Conservation (phyloP, 352 stramenopile genomes). For the Phytophthora fragariae region DNA sequence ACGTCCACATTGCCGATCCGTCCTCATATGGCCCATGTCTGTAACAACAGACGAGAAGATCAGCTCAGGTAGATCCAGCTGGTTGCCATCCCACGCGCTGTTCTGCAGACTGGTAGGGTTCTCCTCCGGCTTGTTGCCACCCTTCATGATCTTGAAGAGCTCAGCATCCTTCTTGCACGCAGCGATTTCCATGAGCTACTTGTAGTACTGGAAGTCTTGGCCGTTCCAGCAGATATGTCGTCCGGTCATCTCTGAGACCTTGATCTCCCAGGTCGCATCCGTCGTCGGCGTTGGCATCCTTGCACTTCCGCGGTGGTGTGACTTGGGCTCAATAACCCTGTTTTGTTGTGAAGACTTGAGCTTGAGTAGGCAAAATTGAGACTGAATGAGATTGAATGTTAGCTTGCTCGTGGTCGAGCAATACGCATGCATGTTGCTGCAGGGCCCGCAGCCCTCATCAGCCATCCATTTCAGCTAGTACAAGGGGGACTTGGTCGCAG, state of each 20-base stretch:
- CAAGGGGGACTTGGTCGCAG: no score
- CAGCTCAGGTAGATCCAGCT: neutral
- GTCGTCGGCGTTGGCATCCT: slow-evolving; percentile 8
- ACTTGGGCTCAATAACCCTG: neutral
- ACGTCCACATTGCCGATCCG: slow-evolving; percentile 8
- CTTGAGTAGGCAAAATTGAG: no score
- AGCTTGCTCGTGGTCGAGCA: no score
- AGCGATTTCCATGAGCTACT: neutral
- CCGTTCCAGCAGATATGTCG: slow-evolving; percentile 15
- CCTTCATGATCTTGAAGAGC: no score
- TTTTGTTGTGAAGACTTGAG: no score
- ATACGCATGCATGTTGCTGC: no score
- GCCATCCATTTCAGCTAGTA: no score
- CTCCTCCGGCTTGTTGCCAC: neutral
- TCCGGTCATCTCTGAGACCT: slow-evolving; percentile 14
- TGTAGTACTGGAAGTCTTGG: slow-evolving; percentile 24
- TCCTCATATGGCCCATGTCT: slow-evolving; percentile 15
- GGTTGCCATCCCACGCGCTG: neutral
- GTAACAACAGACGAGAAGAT: slow-evolving; percentile 12
- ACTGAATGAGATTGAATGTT: no score
- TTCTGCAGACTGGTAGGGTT: slow-evolving; percentile 4
- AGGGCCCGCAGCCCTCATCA: no score
- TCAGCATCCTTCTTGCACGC: no score
- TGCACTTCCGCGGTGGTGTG: neutral
- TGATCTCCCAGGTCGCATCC: slow-evolving; percentile 14